phyloP scores from a whole-genome alignment of 208 protist genomes.

The Tetramitus jugosus region DNA sequence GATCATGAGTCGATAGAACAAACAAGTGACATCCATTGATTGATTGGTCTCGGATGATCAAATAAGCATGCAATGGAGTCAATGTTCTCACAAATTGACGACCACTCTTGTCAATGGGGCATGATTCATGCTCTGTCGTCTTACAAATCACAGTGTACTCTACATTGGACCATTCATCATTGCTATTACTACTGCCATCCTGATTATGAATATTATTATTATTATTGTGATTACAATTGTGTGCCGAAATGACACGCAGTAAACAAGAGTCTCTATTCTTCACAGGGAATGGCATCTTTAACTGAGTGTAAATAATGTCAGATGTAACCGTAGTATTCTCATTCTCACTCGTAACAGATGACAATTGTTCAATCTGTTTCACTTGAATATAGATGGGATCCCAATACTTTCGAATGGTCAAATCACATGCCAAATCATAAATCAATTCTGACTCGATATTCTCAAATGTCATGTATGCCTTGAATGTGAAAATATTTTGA shows the following conservation, averaged over 20 bases:
- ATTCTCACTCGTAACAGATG: no score
- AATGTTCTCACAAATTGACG: neutral
- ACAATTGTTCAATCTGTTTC: neutral
- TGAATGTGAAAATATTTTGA: neutral
- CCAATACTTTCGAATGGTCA: neutral
- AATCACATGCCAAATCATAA: neutral
- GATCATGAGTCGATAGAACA: neutral
- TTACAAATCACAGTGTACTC: neutral
- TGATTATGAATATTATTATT: no score
- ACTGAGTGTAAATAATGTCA: neutral
- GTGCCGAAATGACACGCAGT: neutral
- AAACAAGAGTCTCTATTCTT: neutral
- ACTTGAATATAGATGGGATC: neutral
- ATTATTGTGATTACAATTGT: no score
- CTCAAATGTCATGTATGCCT: neutral
- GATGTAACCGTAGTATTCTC: no score
- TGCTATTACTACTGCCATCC: neutral
- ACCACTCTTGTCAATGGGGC: neutral
- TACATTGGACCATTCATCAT: neutral
- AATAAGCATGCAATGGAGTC: neutral
- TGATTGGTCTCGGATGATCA: neutral
- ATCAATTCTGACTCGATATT: neutral
- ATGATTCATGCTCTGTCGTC: neutral
- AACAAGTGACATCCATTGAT: neutral
- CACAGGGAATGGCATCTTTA: neutral